Evolutionary conservation across 148 eudicot species (phyloP).

Genomic region (Rhododendron simsii): DNA sequence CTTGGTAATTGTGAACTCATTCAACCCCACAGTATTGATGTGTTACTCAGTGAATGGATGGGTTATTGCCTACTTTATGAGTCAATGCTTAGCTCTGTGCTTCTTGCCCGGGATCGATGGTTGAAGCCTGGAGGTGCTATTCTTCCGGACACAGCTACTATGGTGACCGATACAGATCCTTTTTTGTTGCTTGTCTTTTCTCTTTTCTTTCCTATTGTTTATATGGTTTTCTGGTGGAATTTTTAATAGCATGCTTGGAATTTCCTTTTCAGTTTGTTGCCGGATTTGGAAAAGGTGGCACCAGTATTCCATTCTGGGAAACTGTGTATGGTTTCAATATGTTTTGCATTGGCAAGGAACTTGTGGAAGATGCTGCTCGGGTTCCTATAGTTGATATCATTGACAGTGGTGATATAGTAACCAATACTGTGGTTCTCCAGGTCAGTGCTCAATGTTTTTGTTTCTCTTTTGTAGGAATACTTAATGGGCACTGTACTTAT

Average conservation of each 20-base stretch:
- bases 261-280: conserved; percentile 65
- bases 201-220: background rate
- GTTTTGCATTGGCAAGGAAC: conserved; percentile 88
- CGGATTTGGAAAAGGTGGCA: conserved; percentile 88
- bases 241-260: conserved; percentile 9
- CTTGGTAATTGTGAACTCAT: conserved; percentile 44
- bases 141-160: conserved; percentile 90
- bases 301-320: conserved; percentile 92
- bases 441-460: conserved; percentile 28
- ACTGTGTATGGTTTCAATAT: conserved; percentile 85
- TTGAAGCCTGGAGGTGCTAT: conserved; percentile 98
- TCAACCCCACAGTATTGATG: conserved; percentile 75
- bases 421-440: conserved; percentile 75
- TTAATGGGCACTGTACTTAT: background rate
- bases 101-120: conserved; percentile 88
- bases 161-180: conserved; percentile 39
- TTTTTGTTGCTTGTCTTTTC: background rate
- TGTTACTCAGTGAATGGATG: conserved; percentile 96
- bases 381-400: conserved; percentile 82
- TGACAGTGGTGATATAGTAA: conserved; percentile 61
- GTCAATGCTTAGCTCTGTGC: conserved; percentile 89
- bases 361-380: conserved; percentile 71
- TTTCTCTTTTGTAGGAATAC: background rate
- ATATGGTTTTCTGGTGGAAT: background rate
- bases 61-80: conserved; percentile 95